Evolutionary conservation across 2,329 filamentous ascomycete species (phyloP), one percentile per base, ranked within the genome.

Genomic region (Sporothrix curviconia): DNA sequence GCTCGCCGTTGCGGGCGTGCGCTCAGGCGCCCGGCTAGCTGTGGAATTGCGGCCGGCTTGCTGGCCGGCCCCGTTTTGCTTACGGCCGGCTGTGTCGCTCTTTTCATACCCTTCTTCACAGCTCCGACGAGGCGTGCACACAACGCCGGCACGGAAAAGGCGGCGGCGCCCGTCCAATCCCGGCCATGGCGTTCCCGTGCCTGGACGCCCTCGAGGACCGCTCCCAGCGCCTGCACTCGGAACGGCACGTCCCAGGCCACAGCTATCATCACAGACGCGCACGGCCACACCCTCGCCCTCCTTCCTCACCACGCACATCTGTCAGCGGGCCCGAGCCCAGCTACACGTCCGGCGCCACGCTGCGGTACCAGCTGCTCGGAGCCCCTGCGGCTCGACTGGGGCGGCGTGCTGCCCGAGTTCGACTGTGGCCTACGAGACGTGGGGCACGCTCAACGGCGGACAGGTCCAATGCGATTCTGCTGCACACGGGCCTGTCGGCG

Each of bases 401-500:
- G 94, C 60, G 94, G 94, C 55, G 82, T 92, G n/a, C 74, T 99
- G 36, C 89, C 87, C 15, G 85, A 91, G 65, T 97, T 95, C 68
- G 83, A 91, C 64, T n/a, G 83, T 97, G 59, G 92, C 92, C 28
- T 96, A 96, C 71, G 92, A 97, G 72, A 87, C 90, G 0, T 97
- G 92, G 92, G 92, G 92, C 3, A 75, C 75, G 34, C 75, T 95
- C 69, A 95, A 96, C 67, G 74, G n/a, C 78, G 17, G 85, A 91
- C 71, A 87, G 82, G 71, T 90, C 84, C 68, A 99, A 99, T 70
- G 91, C 86, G 4, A 94, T 99, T 61, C 79, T 99, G 8, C 75
- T 99, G 2, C 91, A 97, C 70, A 99, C 94, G 0, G 94, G 94
- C 8, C 79, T 99, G 5, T 96, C 92, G 0, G 94, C 94, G n/a